Base-by-base conservation (phyloP, 192 early-diverging fungal genomes). In the Entomortierella lignicola region DNA sequence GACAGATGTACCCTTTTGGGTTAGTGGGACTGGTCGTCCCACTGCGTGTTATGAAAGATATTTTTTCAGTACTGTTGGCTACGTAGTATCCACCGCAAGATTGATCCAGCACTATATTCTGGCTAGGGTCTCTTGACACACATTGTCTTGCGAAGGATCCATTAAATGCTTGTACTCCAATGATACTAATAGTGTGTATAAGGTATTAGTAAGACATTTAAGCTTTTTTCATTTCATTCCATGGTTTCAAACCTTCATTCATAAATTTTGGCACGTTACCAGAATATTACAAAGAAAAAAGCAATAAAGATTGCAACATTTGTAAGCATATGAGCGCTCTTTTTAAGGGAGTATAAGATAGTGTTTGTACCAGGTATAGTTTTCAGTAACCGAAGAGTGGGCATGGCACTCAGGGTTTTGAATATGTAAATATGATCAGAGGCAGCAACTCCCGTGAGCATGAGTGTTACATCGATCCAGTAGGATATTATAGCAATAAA, bases 151-250 rank as follows among this genome's bases (percentile, higher is more conserved):
- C 71, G 51, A 86, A 73, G 3, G 89, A 88, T n/a, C 89, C 89
- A 65, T 86, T 84, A 51, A 90, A 90, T n/a, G 85, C 69, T 34
- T 87, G 87, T 7, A 90, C 86, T 23, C 86, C 89, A 61, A 90
- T 79, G 57, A 86, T 84, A 55, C 88, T 47, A 37, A 10, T 37
- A 37, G 4, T 5, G 17, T 47, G 5, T 20, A 15, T 12, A 20
- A 47, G 17, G 44, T 20, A 15, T 69, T 37, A 37, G 4, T 37
- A n/a, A n/a, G n/a, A n/a, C n/a, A 7, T 10, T 37, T 10, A 10
- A 7, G 5, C 34, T 37, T 37, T 10, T 10, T 10, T 37, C 10
- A 4, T 10, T 37, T 10, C 34, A 10, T 37, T 10, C 10, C 34
- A 7, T 37, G 4, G 10, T 7, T n/a, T n/a, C n/a, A n/a, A 37